Evolutionary conservation across 2,329 filamentous ascomycete species (phyloP), one percentile per base, ranked within the genome.

Genomic region (Botrytis aclada): DNA sequence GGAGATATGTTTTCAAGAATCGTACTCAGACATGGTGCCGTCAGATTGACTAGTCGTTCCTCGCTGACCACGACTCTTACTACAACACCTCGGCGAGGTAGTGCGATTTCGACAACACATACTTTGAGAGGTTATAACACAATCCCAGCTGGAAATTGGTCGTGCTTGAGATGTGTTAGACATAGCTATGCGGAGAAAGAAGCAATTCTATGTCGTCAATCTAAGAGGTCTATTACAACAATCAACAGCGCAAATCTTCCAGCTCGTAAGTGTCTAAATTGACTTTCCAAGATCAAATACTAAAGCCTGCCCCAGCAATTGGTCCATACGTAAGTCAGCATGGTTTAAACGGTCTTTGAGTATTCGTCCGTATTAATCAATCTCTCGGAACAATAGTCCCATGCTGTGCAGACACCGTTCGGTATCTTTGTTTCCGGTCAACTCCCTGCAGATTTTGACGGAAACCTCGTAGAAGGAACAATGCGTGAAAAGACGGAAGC

Each of bases 401-500:
- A 91, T 81, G 89, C 89, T 79, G 87, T 90, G 83, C 90, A 90
- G 84, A 91, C 89, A 74, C 85, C 88, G 34, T 85, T 84, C 70
- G 87, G 88, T 80, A 89, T 91, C 83, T 91, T 90, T 84, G 89
- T 87, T 84, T 91, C 89, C 20, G 89, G 89, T 72, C 88, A 81
- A 66, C 74, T 81, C 25, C 79, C 79, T 43, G 77, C 77, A 12
- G 76, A 79, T 74, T 64, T 77, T 25, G 41, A 77, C 60, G 79
- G 79, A n/a, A 79, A 78, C 18, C 58, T 79, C 14, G 66, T 80
- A 9, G 43, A 74, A 45, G 76, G 88, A 75, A 85, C 85, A 77
- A 90, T 92, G 77, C 85, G 85, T 80, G 85, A 94, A 78, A 88
- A 89, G 84, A 90, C 89, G 41, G 83, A 84, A 70, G 84, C 86